Base-by-base conservation (phyloP, 768 basidiomycete genomes). In the Sarcomyxa edulis region DNA sequence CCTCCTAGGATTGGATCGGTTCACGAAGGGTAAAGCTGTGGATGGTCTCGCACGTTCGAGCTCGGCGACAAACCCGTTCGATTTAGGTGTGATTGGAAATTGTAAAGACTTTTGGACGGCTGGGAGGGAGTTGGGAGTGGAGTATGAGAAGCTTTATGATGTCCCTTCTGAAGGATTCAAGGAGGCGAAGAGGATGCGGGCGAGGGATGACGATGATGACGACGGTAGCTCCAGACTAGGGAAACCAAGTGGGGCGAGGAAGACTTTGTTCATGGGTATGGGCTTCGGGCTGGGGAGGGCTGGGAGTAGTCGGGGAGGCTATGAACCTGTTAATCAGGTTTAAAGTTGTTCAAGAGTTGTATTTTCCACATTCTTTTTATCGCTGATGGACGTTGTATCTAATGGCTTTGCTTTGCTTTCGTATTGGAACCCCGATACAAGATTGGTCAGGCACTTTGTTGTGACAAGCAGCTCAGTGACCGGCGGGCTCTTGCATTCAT, bases 101-200 rank as follows among this genome's bases (percentile, higher is more conserved):
- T 94, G 91, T 58, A 78, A 75, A 51, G 95, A 99, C 66, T 98
- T 99, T 61, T 99, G 95, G 95, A 78, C 79, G 34, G 75, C 74
- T 40, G 90, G 93, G 16, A 69, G 70, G 43, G 87, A 90, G 59
- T 64, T 95, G 18, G 90, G 89, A 2, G 87, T 99, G 32, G 84
- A 94, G 56, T 99, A 96, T 62, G 87, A 89, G 38, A 68, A 71
- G 48, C 56, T 96, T 56, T 95, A 94, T 62, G 90, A 93, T 60
- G 78, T 98, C 18, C 93, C 94, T 4, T 46, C 67, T 3, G 92
- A 93, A 54, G 93, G 92, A 9, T 91, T 92, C 56, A 59, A 62
- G 37, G 85, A 87, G 59, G 86, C 81, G 47, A 81, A 83, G 65
- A 64, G 57, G 56, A 65, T 69, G 56, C 68, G 70, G 50, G 69